Conservation (phyloP, 2,329 filamentous ascomycete genomes). For the Sporothrix humicola region DNA sequence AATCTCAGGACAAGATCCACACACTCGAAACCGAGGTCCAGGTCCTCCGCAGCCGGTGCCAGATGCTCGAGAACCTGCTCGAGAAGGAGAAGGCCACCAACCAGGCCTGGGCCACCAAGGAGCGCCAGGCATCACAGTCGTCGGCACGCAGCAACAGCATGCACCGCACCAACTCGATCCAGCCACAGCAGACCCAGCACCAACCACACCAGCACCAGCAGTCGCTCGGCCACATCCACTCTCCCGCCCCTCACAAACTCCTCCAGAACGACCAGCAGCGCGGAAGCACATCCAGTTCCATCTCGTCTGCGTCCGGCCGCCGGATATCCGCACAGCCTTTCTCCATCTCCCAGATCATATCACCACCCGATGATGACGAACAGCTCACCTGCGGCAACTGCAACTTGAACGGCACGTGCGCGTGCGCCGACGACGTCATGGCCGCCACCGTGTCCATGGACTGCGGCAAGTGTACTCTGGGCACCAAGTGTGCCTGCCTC, state of each 20-base stretch:
- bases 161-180: slow-evolving; percentile 27
- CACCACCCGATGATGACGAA: slow-evolving; percentile 55
- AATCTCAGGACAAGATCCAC: slow-evolving; percentile 62
- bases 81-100: slow-evolving; percentile 55
- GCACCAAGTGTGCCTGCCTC: slow-evolving; percentile 67
- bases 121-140: slow-evolving; percentile 34
- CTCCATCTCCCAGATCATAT: slow-evolving; percentile 64
- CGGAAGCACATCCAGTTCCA: slow-evolving; percentile 41
- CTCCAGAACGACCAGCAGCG: slow-evolving; percentile 35
- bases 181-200: slow-evolving; percentile 19
- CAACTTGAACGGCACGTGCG: slow-evolving; percentile 58
- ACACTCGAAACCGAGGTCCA: slow-evolving; percentile 70
- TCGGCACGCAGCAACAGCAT: slow-evolving; percentile 32
- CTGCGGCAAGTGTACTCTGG: slow-evolving; percentile 70
- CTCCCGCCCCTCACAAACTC: slow-evolving; percentile 33
- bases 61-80: slow-evolving; percentile 67
- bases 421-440: slow-evolving; percentile 64
- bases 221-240: slow-evolving; percentile 32
- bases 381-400: slow-evolving; percentile 63
- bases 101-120: slow-evolving; percentile 32
- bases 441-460: slow-evolving; percentile 59
- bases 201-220: slow-evolving; percentile 23
- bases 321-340: slow-evolving; percentile 51
- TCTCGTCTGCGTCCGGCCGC: slow-evolving; percentile 42
- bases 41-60: slow-evolving; percentile 66